phyloP scores from a whole-genome alignment of 352 stramenopile species.

The Plasmopara muralis region DNA sequence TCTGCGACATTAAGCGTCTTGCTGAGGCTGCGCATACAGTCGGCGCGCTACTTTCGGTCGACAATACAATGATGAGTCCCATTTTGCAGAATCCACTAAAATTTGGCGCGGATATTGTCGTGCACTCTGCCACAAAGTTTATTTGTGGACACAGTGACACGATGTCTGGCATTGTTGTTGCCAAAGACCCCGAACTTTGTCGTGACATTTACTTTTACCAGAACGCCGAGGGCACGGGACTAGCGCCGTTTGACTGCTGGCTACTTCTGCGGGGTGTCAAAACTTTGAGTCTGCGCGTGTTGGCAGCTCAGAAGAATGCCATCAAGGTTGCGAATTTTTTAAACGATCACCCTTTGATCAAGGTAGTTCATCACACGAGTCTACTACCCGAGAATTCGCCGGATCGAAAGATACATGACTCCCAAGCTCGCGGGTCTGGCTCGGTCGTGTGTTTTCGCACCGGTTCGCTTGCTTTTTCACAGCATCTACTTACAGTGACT shows the following conservation, averaged over 20 bases:
- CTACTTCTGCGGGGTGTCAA: constrained; percentile 86
- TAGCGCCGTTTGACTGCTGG: constrained; percentile 89
- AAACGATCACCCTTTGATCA: constrained; percentile 72
- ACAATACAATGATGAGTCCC: constrained; percentile 96
- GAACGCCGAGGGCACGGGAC: constrained; percentile 84
- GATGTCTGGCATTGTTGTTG: constrained; percentile 90
- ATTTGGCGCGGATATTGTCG: constrained; percentile 93
- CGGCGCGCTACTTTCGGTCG: constrained; percentile 83
- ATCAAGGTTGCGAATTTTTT: constrained; percentile 87
- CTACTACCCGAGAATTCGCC: constrained; percentile 58
- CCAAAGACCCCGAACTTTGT: constrained; percentile 73
- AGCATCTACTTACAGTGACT: constrained; percentile 87
- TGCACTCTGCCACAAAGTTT: constrained; percentile 98
- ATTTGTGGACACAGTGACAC: constrained; percentile 96
- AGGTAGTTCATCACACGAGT: constrained; percentile 89
- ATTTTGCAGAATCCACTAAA: constrained; percentile 92
- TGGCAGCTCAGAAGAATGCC: constrained; percentile 86
- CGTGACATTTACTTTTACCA: constrained; percentile 87
- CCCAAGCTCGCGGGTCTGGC: constrained; percentile 75
- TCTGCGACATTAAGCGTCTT: constrained; percentile 90
- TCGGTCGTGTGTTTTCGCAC: constrained; percentile 90
- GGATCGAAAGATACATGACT: constrained; percentile 78
- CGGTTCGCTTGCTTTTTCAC: constrained; percentile 77
- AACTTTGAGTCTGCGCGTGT: constrained; percentile 81
- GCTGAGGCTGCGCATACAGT: constrained; percentile 74